These are phyloP conservation scores for Phaeosphaeriaceae sp. DNA, from an alignment of 2,329 filamentous ascomycete genomes.

Conservation along the genomic window DNA sequence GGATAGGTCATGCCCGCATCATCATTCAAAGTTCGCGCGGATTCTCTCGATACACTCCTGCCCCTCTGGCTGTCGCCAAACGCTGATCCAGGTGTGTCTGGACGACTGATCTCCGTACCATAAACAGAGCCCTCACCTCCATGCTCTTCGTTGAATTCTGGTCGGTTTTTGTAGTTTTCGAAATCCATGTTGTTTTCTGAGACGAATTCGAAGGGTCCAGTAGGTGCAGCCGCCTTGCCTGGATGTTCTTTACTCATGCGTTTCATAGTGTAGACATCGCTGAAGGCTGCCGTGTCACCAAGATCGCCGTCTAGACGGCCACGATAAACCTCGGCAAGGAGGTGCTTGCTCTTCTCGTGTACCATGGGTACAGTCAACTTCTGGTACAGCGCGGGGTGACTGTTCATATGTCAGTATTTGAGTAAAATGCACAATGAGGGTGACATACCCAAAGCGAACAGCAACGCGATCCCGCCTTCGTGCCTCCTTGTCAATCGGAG, in stretches of 20 bases:
- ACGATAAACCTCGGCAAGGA: slow-evolving; percentile 83
- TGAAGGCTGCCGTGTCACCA: slow-evolving; percentile 71
- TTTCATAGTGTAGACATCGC: slow-evolving; percentile 80
- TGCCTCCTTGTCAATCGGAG: slow-evolving; percentile 50
- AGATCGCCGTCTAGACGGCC: slow-evolving; percentile 73
- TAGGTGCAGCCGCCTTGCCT: slow-evolving; percentile 55
- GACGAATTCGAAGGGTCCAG: slow-evolving; percentile 82
- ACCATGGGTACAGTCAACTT: slow-evolving; percentile 95
- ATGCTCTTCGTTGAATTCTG: slow-evolving; percentile 85
- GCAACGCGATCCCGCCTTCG: slow-evolving; percentile 70
- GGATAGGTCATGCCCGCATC: slow-evolving; percentile 52
- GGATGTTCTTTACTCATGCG: slow-evolving; percentile 70
- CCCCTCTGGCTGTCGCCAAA: slow-evolving; percentile 32
- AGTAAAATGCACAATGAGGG: not conserved
- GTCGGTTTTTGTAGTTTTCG: slow-evolving; percentile 86
- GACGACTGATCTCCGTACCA: slow-evolving; percentile 65
- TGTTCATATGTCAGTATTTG: slow-evolving; percentile 1
- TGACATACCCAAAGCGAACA: slow-evolving; percentile 68
- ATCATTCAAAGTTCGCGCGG: slow-evolving; percentile 36
- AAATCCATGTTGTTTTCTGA: slow-evolving; percentile 87
- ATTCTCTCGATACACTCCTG: slow-evolving; percentile 32
- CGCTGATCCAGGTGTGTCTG: slow-evolving; percentile 63
- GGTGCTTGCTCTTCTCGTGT: slow-evolving; percentile 84
- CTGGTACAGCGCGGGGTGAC: slow-evolving; percentile 88
- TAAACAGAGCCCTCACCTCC: slow-evolving; percentile 70